These are phyloP conservation scores for Apium graveolens DNA, from an alignment of 129 eudicot genomes.

Conservation along the genomic window DNA sequence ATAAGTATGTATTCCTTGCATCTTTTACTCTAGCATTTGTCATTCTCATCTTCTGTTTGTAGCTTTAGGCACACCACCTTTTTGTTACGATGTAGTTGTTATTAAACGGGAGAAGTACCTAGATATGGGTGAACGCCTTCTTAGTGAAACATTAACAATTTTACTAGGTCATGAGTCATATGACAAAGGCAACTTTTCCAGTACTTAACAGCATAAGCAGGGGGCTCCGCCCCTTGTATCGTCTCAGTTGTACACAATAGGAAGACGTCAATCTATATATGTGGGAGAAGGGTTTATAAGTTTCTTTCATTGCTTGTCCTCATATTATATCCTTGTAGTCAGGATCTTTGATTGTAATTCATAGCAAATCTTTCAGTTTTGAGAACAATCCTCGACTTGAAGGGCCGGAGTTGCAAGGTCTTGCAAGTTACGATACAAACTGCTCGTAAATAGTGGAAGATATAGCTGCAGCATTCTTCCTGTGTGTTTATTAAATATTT, in stretches of 20 bases:
- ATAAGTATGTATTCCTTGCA: conserved; percentile 40
- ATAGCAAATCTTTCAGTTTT: conserved; percentile 44
- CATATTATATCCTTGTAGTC: background rate
- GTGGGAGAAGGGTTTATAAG: background rate
- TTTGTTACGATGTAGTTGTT: background rate
- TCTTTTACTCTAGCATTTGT: background rate
- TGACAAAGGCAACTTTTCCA: background rate
- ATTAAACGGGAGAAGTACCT: too few species aligned
- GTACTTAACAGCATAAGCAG: background rate
- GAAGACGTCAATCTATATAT: background rate
- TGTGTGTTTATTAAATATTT: background rate
- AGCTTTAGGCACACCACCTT: background rate
- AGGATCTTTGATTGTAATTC: background rate
- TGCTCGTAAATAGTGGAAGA: conserved; percentile 37
- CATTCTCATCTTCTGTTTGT: background rate
- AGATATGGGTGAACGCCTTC: background rate
- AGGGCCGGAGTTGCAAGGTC: conserved; percentile 98
- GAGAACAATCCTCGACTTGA: conserved; percentile 96
- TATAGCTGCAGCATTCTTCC: conserved; percentile 4
- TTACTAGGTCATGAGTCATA: background rate
- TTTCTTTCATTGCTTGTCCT: background rate
- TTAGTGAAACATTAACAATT: background rate
- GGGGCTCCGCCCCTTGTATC: background rate
- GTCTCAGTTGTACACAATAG: background rate
- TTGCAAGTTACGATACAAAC: conserved; percentile 83